These are phyloP conservation scores for Cucurbita ficifolia DNA, from an alignment of 306 rosid species.

Conservation along the genomic window DNA sequence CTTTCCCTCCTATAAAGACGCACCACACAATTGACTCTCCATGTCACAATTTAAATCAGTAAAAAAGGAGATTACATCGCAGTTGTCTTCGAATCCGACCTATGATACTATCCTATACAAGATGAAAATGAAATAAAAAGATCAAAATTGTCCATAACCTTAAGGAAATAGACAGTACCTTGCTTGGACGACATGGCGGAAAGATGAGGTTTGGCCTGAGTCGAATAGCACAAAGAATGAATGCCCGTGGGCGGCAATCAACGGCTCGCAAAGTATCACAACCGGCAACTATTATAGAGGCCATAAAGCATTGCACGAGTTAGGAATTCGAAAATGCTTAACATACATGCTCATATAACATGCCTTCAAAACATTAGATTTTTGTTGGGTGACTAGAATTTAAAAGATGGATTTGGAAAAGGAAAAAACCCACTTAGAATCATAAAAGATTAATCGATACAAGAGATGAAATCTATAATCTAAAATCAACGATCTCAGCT, in stretches of 20 bases:
- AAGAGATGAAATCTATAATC: background rate
- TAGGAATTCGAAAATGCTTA: background rate
- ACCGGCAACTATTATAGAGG: background rate
- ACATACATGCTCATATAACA: too few relatives aligned
- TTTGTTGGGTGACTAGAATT: background rate
- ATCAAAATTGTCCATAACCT: background rate
- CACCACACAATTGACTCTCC: background rate
- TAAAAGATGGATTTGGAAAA: too few relatives aligned
- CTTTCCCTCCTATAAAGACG: constrained; percentile 54
- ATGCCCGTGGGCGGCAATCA: background rate
- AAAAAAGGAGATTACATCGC: background rate
- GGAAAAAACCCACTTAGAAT: background rate
- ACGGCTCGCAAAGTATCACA: too few relatives aligned
- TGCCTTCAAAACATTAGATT: too few relatives aligned
- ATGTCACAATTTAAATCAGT: background rate
- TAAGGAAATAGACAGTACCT: constrained; percentile 24
- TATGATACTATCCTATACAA: background rate
- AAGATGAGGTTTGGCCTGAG: constrained; percentile 24
- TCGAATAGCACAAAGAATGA: constrained; percentile 6
- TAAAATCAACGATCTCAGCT: background rate
- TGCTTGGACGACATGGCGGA: constrained; percentile 19
- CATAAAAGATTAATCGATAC: background rate
- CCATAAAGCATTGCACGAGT: background rate
- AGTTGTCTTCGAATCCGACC: background rate
- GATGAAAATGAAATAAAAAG: background rate